Evolutionary conservation across 208 protist genomes (phyloP), one percentile per base, ranked within the genome.

Genomic region (Leishmania major): DNA sequence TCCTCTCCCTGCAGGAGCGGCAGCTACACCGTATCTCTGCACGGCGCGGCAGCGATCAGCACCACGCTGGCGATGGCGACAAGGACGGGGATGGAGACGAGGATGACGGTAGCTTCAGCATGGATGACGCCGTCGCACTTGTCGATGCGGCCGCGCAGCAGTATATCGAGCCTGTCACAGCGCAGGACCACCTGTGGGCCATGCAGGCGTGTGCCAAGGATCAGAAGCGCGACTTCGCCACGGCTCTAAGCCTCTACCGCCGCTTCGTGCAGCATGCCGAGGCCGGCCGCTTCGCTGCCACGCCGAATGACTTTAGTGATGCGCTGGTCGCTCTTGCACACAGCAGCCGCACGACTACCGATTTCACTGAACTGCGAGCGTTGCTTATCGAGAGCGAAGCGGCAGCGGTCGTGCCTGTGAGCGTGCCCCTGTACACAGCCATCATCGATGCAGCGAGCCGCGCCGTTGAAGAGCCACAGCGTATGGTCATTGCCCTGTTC

Each of bases 361-460:
- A 97, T 66, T 96, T 96, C 85, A 77, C 77, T 8, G 84, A 90
- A 69, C 79, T 96, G 67, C 94, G 91, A 51, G 75, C 85, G 62
- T 71, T 97, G 66, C 81, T 97, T 67, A 74, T 91, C 2, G 77
- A 88, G 43, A 91, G 87, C 62, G 90, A 95, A 60, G 89, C 79
- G 3, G 87, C 90, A 6, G 75, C 73, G 45, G 79, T 85, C n/a
- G 90, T 97, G 47, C 86, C 87, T 2, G 94, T 97, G 55, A 90
- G 89, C 7, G 94, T 94, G 51, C 82, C 87, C 45, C 78, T 97
- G 51, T 97, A 97, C 87, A 95, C 94, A 1, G 85, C 88, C 37
- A 72, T 97, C 35, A 93, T 97, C 74, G 89, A 91, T 49, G 92
- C 94, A 17, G 88, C 91, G 40, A 91, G 89, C 55, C 87, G 92